Conservation (phyloP, 83 land plant genomes). For the Picea mariana region DNA sequence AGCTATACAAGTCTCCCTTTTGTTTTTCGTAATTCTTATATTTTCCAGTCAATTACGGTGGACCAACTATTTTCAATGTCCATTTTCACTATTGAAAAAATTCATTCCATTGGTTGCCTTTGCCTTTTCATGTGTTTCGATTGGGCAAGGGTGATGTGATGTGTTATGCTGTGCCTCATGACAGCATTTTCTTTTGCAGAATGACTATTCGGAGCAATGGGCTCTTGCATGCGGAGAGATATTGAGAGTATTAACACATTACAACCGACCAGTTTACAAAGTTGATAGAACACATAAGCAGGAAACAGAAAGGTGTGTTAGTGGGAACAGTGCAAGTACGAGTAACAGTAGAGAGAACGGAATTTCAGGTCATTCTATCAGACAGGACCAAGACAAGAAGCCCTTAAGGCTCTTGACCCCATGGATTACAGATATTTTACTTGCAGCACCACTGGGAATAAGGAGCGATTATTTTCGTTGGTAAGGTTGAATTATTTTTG, state of each 20-base stretch:
- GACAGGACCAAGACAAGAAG: conserved; percentile 51
- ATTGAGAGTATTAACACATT: conserved; percentile 83
- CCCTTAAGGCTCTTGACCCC: conserved; percentile 81
- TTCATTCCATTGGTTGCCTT: background rate
- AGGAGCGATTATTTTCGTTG: conserved; percentile 93
- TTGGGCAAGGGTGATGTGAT: background rate
- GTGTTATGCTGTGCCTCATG: conserved; percentile 3
- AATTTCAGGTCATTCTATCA: conserved; percentile 14
- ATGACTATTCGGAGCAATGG: conserved; percentile 90
- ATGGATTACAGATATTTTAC: conserved; percentile 93
- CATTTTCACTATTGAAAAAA: background rate
- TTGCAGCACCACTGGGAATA: conserved; percentile 85
- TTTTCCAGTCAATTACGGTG: background rate
- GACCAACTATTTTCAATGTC: no score
- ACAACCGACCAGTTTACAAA: conserved; percentile 83
- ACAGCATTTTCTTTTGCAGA: conserved; percentile 39
- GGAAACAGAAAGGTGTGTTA: conserved; percentile 42
- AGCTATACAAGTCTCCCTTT: background rate
- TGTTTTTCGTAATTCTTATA: background rate
- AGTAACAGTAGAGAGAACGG: conserved; percentile 32
- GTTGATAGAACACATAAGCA: conserved; percentile 31
- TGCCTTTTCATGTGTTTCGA: background rate
- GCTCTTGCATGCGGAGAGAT: conserved; percentile 93
- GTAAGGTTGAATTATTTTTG: conserved; percentile 35
- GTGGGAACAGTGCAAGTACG: conserved; percentile 49